Base-by-base conservation (phyloP, 202 grass and related monocot species). In the Digitaria exilis region DNA sequence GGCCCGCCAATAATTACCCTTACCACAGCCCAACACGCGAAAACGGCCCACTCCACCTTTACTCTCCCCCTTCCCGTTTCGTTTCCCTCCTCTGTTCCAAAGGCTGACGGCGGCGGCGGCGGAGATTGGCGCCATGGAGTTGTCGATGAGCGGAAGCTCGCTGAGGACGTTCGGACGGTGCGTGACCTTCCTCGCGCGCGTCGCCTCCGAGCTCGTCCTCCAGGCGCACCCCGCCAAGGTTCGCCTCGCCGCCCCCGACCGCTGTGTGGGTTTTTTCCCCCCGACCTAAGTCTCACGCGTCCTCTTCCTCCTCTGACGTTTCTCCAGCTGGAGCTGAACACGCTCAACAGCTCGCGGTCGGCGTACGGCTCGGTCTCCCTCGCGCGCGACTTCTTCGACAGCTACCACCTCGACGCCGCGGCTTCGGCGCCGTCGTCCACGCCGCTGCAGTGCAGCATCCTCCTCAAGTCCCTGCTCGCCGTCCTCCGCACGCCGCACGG, bases 241-340 rank as follows among this genome's bases (percentile, higher is more conserved):
- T 29, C 48, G 22, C 76, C n/a, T n/a, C 51, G 22, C 34, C 43
- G n/a, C 34, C 43, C 22, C 35, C 55, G 24, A 28, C 77, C 30
- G 43, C 69, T 26, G 69, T 16, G 15, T 49, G 25, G 15, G 43
- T 13, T 17, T 4, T 45, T 26, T 17, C 42, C 7, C 16, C 16
- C 7, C 3, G 26, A n/a, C 56, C 41, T 17, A 12, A 60, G 25
- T 46, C 66, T 75, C 69, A 32, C 42, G 35, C 24, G 10, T 15
- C 42, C 45, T 21, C 52, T 26, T 69, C 37, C 43, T 69, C 37
- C 43, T 30, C 34, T 9, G 21, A 35, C 39, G 37, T 18, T 29
- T 25, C 82, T 95, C 29, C 87, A 98, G 90, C 80, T 98, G 87
- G 89, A 98, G 77, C 78, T 96, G 60, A 89, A 92, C 89, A 93